Evolutionary conservation across 169 alveolate species (phyloP), one percentile per base, ranked within the genome.

Genomic region (Miamiensis avidus): DNA sequence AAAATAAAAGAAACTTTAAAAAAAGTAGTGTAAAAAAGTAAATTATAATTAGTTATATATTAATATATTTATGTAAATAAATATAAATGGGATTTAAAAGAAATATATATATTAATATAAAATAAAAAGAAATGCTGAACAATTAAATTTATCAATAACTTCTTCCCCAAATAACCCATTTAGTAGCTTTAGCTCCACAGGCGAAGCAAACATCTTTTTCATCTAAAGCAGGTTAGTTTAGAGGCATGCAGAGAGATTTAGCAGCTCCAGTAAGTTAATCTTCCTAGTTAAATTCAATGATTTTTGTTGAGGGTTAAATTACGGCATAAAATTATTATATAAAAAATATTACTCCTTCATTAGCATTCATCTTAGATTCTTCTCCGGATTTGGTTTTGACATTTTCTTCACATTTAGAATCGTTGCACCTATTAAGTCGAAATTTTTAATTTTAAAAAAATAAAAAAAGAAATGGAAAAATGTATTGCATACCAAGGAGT

Each of bases 241-340:
- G 86, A 72, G 99, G 99, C 75, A 98, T 95, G 91, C 99, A 98
- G 29, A 99, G 95, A 81, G 99, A 94, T 93, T 99, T 99, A 95
- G 99, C 99, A 32, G 99, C 96, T 25, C 99, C 99, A 15, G 99
- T 94, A n/a, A 96, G 88, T 29, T 95, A 72, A 28, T 69, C 34
- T 79, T 75, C 91, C 76, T 79, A 78, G 88, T 83, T 83, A 64
- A 34, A 32, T 79, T 32, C 34, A 33, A 34, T 25, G 27, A 65
- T 79, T n/a, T n/a, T 73, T n/a, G 6, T 15, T 79, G n/a, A 49
- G 29, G 29, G 0, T 32, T 49, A n/a, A 26, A 34, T 0, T n/a
- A 64, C 29, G 30, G 1, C 4, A 34, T 34, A 0, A 33, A 6
- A 74, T 74, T 29, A 81, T 49, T 81, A 73, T 89, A 82, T 90